Evolutionary conservation across 192 early-diverging fungal genomes (phyloP), one percentile per base, ranked within the genome.

Genomic region (Chytriomyces confervae): DNA sequence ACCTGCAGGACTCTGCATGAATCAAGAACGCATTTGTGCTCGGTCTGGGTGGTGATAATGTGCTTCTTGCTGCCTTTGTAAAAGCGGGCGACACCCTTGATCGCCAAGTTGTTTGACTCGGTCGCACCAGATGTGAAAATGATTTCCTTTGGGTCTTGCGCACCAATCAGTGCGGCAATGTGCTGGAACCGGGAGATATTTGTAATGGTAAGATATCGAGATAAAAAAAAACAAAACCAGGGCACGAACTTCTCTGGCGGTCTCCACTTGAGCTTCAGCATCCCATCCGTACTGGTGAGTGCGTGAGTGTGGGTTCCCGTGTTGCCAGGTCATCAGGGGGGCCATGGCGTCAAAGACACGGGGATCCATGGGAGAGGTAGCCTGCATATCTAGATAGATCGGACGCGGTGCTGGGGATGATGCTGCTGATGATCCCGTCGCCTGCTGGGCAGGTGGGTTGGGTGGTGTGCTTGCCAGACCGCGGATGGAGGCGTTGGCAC

Each of bases 241-340:
- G 24, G 16, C 44, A 57, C 77, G 16, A 90, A 93, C 92, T 81
- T 93, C 88, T 60, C 97, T 91, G 18, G 96, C 95, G 45, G 83
- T 80, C 72, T 98, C 97, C 5, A 97, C 93, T 29, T 90, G 94
- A 61, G 90, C 88, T 82, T 98, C 97, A 7, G 93, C 88, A 70
- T 98, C 97, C 97, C 97, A 98, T 50, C 97, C 97, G 81, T 94
- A 98, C 76, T 94, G 91, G 83, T 98, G 97, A 6, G 97, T 98
- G 80, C 97, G 87, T 65, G 95, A 97, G 81, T 98, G 97, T 66
- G 97, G 97, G 80, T 98, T 98, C 68, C 97, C 97, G 78, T 94
- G 95, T 66, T 89, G 86, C 66, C 94, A 92, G 13, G 94, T 97
- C 88, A 95, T 89, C 66, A 93, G 97, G 13, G 97, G 97, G 78